A percentile compares a stretch with the other conserved stretches of the same genome.
phyloP scores from a whole-genome alignment of 345 rosid species.

The Aquilaria yunnanensis region DNA sequence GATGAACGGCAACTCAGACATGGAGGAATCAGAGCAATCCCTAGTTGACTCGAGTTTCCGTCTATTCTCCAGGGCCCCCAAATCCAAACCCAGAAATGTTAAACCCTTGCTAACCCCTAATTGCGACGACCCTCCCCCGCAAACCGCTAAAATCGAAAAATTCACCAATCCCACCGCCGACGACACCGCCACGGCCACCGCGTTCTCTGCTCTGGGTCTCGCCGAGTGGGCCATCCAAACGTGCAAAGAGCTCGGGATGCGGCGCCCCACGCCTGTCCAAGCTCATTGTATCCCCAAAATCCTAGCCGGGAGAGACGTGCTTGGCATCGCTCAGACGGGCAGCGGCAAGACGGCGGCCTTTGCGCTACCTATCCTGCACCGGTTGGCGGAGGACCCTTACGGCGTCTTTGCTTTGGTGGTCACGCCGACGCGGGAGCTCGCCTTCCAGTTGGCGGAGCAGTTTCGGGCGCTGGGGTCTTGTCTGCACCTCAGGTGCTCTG shows the following conservation, averaged over 20 bases:
- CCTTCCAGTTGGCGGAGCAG: constrained; percentile 93
- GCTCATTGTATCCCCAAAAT: constrained; percentile 79
- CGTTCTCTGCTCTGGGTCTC: constrained; percentile 64
- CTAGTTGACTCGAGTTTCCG: constrained; percentile 36
- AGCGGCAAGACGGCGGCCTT: constrained; percentile 96
- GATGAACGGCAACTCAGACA: too few species aligned
- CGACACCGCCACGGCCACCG: constrained; percentile 7
- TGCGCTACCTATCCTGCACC: constrained; percentile 85
- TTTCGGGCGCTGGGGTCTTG: constrained; percentile 85
- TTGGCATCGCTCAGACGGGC: constrained; percentile 91
- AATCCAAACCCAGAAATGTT: constrained; percentile 8
- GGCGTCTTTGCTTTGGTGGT: constrained; percentile 78
- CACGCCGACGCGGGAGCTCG: constrained; percentile 96
- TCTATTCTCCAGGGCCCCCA: constrained; percentile 45
- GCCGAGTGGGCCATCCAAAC: constrained; percentile 78
- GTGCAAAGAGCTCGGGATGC: constrained; percentile 87
- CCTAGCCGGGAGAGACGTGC: constrained; percentile 62
- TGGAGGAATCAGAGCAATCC: background rate
- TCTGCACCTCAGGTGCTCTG: constrained; percentile 69
- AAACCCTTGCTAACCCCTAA: constrained; percentile 21
- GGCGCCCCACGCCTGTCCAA: constrained; percentile 76
- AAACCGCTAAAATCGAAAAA: constrained; percentile 33
- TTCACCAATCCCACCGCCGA: constrained; percentile 18
- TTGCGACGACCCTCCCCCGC: constrained; percentile 7
- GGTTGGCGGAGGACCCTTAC: constrained; percentile 71